A percentile compares a stretch with the other conserved stretches of the same genome.
These are phyloP conservation scores for Hypoxylon subgilvum DNA, from an alignment of 495 filamentous ascomycete genomes.

Conservation along the genomic window DNA sequence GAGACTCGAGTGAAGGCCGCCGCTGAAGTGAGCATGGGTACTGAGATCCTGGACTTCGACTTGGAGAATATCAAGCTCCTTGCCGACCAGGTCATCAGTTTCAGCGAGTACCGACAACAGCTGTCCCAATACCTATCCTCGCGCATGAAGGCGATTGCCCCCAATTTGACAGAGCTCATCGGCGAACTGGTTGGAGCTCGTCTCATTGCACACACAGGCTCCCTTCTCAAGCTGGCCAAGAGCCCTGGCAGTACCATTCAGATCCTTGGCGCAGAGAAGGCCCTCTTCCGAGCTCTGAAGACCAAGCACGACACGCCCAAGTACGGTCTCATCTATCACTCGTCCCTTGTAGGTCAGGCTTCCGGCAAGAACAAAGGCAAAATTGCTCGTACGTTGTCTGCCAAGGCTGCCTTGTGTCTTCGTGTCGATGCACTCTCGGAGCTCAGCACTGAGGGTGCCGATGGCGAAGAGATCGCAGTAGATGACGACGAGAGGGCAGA, in stretches of 20 bases:
- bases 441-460: slow-evolving; percentile 65
- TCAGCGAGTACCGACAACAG: slow-evolving; percentile 86
- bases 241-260: slow-evolving; percentile 94
- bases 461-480: slow-evolving; percentile 65
- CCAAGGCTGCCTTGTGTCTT: slow-evolving; percentile 89
- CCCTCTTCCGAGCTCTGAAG: slow-evolving; percentile 96
- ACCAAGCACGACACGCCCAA: slow-evolving; percentile 99
- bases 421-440: slow-evolving; percentile 91
- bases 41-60: slow-evolving; percentile 89
- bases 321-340: slow-evolving; percentile 98
- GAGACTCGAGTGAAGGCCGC: slow-evolving; percentile 89
- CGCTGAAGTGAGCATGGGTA: slow-evolving; percentile 97
- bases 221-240: slow-evolving; percentile 94
- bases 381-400: slow-evolving; percentile 92
- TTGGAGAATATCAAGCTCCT: slow-evolving; percentile 87
- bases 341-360: slow-evolving; percentile 93
- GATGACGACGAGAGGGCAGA: slow-evolving; percentile 85
- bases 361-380: slow-evolving; percentile 99
- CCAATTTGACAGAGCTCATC: slow-evolving; percentile 91
- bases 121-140: slow-evolving; percentile 87
- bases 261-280: slow-evolving; percentile 98
- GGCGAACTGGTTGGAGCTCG: slow-evolving; percentile 94
- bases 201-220: slow-evolving; percentile 94
- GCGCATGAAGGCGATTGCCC: slow-evolving; percentile 96
- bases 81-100: slow-evolving; percentile 89